These are phyloP conservation scores for Claviceps maximensis DNA, from an alignment of 2,329 filamentous ascomycete species.

Conservation along the genomic window DNA sequence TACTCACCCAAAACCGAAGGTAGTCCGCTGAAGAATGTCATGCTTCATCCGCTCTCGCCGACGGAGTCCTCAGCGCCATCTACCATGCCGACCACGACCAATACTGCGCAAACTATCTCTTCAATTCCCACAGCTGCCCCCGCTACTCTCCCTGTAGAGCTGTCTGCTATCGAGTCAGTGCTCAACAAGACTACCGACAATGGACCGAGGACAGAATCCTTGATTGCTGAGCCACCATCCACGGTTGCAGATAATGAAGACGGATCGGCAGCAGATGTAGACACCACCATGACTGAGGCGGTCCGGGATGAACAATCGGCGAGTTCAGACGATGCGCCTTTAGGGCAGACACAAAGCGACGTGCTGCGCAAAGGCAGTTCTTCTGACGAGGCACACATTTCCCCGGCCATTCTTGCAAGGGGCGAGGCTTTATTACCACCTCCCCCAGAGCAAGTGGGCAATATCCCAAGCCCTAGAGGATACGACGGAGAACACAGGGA, in stretches of 20 bases:
- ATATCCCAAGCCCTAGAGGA: constrained; percentile 22
- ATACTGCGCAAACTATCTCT: not conserved
- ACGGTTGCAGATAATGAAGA: constrained; percentile 18
- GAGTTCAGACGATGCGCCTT: constrained; percentile 4
- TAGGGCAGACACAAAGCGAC: not conserved
- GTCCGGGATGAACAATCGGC: not conserved
- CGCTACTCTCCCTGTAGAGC: not conserved
- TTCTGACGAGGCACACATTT: not conserved
- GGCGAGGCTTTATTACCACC: constrained; percentile 19
- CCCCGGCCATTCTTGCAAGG: not conserved
- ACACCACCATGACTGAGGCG: constrained; percentile 7
- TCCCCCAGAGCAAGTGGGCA: constrained; percentile 27
- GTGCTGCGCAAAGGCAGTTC: not conserved
- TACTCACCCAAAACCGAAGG: constrained; percentile 29
- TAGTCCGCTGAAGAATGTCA: constrained; percentile 40
- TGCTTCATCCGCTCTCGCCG: constrained; percentile 34
- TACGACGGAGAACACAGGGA: constrained; percentile 14
- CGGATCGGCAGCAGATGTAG: constrained; percentile 13
- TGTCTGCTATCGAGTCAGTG: constrained; percentile 1
- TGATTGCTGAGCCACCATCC: constrained; percentile 19
- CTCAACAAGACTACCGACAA: not conserved
- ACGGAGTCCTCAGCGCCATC: constrained; percentile 18
- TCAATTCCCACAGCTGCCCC: not conserved
- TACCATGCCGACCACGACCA: not conserved
- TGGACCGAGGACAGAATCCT: constrained; percentile 12